phyloP scores from a whole-genome alignment of 2,329 filamentous ascomycete genomes.

The Akanthomyces uredinophilus region DNA sequence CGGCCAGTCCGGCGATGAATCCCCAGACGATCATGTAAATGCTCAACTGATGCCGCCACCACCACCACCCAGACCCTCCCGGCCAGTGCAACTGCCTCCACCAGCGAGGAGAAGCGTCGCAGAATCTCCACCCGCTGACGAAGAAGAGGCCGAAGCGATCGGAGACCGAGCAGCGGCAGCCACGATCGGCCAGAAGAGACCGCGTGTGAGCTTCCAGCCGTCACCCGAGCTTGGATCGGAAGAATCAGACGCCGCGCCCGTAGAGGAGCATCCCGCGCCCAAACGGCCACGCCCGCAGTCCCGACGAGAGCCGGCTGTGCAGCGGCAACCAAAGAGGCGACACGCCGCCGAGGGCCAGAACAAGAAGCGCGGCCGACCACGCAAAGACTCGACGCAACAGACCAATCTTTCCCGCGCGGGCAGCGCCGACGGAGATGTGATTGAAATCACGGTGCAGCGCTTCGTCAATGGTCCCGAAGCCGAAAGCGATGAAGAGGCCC shows the following conservation, averaged over 20 bases:
- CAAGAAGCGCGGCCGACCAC: constrained; percentile 18
- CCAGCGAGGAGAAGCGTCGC: not conserved
- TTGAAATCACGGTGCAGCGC: constrained; percentile 57
- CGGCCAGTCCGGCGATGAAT: constrained; percentile 7
- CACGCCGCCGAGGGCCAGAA: not conserved
- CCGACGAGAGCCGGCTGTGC: constrained; percentile 15
- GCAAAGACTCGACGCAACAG: constrained; percentile 1
- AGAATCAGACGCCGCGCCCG: constrained; percentile 24
- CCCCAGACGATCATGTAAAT: constrained; percentile 20
- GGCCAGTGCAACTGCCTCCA: not conserved
- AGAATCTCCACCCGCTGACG: constrained; percentile 23
- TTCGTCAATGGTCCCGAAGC: constrained; percentile 45
- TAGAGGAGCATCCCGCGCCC: constrained; percentile 26
- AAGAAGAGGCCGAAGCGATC: constrained; percentile 35
- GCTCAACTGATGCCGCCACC: constrained; percentile 7
- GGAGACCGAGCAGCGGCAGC: constrained; percentile 16
- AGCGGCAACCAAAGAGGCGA: constrained; percentile 11
- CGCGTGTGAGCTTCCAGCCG: constrained; percentile 19
- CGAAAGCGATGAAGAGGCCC: constrained; percentile 37
- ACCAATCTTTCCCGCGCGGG: not conserved
- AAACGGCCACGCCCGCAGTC: constrained; percentile 26
- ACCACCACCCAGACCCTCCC: not conserved
- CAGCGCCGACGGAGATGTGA: constrained; percentile 21
- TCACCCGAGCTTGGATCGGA: constrained; percentile 40
- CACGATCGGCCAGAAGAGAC: constrained; percentile 4